Conservation (phyloP, 345 rosid genomes). For the Stellera chamaejasme region DNA sequence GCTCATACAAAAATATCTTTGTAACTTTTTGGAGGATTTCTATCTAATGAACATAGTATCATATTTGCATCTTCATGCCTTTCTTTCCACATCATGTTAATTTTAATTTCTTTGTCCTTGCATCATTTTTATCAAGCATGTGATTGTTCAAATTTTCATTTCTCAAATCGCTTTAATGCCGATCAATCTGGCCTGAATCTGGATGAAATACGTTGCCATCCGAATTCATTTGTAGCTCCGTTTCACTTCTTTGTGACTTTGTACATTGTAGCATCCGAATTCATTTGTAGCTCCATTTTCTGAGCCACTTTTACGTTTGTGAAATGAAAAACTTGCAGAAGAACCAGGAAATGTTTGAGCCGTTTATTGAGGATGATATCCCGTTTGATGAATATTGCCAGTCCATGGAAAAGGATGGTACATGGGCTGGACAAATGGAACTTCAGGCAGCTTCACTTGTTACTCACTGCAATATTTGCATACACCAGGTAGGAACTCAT, state of each 20-base stretch:
- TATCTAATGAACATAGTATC: too few species aligned
- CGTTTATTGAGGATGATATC: conserved; percentile 86
- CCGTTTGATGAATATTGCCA: conserved; percentile 83
- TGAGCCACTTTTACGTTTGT: conserved; percentile 14
- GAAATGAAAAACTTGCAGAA: conserved; percentile 34
- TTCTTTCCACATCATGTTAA: too few species aligned
- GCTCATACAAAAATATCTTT: too few species aligned
- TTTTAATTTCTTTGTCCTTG: too few species aligned
- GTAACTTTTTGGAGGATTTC: too few species aligned
- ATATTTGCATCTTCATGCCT: too few species aligned
- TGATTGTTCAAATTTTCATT: too few species aligned
- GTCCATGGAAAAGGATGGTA: conserved; percentile 79
- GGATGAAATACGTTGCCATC: neutral
- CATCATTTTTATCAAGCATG: too few species aligned
- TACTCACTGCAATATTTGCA: conserved; percentile 68
- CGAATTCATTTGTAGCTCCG: neutral
- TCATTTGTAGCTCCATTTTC: conserved; percentile 2
- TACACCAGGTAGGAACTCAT: conserved; percentile 54
- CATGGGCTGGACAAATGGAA: conserved; percentile 98
- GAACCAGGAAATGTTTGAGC: conserved; percentile 69
- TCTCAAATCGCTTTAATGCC: too few species aligned
- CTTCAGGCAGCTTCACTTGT: conserved; percentile 94
- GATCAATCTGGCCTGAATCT: too few species aligned
- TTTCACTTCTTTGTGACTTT: neutral
- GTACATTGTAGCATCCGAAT: neutral